Conservation (phyloP, 257 asterid species). For the Ilex aquifolium region DNA sequence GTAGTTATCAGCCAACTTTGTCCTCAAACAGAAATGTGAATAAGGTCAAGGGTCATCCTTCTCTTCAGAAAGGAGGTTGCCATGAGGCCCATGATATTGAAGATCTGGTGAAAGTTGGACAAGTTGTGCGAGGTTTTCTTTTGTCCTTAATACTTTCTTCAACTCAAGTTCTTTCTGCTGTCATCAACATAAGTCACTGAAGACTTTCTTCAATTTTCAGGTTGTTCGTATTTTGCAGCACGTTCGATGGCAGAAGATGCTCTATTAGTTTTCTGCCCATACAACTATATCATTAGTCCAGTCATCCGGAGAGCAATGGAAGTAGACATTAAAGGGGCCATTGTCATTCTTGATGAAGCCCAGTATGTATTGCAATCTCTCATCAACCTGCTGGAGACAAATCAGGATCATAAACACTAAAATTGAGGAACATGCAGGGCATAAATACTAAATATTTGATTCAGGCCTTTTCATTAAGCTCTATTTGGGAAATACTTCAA, state of each 20-base stretch:
- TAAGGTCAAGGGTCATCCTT: conserved; percentile 84
- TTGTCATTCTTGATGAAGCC: conserved; percentile 94
- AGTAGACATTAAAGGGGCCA: conserved; percentile 58
- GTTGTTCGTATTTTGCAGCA: conserved; percentile 92
- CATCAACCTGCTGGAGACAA: conserved; percentile 8
- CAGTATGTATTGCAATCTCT: conserved; percentile 60
- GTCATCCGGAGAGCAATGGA: conserved; percentile 85
- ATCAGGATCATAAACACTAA: neutral
- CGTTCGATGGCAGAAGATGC: conserved; percentile 82
- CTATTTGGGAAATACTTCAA: too few species aligned
- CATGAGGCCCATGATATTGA: conserved; percentile 97
- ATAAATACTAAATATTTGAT: too few species aligned
- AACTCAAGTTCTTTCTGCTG: conserved; percentile 5
- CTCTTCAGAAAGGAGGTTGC: conserved; percentile 91
- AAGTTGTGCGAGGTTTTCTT: conserved; percentile 67
- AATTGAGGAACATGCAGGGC: conserved; percentile 5
- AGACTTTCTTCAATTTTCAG: conserved; percentile 41
- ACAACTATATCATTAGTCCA: conserved; percentile 81
- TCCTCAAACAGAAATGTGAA: conserved; percentile 56
- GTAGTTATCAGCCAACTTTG: conserved; percentile 12
- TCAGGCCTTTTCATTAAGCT: too few species aligned
- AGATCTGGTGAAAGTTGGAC: conserved; percentile 95
- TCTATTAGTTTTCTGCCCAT: conserved; percentile 89
- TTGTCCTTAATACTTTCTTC: conserved; percentile 8
- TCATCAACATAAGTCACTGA: conserved; percentile 20